Evolutionary conservation across 257 asterid species (phyloP), one percentile per base, ranked within the genome.

Genomic region (Solanum clarkiae): DNA sequence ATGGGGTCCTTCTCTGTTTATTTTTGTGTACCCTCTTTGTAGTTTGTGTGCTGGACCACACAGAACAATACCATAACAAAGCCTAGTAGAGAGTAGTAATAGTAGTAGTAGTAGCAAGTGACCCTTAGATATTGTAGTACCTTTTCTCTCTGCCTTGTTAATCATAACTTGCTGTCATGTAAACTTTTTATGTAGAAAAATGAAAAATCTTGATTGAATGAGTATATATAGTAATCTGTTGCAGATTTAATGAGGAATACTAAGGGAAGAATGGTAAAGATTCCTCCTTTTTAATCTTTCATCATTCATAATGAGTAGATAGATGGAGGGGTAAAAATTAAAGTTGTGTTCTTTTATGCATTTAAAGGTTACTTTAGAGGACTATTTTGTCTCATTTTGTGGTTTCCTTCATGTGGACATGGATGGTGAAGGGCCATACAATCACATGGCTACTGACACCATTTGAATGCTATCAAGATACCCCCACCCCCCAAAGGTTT

Each of bases 31-130:
- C 91, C 90, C 88, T 88, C 93, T 91, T 90, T 90, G 32, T 70
- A 62, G 86, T 82, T 86, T 87, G 85, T 92, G 87, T 89, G 90
- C 84, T 88, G 96, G 95, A 90, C 91, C 94, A 88, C 94, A 87
- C 85, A 84, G 84, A 89, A 65, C 70, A 81, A 17, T 77, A 51
- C 26, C 63, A 77, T 26, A 77, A 53, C 82, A 77, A 53, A 77
- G 65, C 10, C 47, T 51, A 51, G 82, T 51, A 66, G 47, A 65
- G 18, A 36, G 40, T 36, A 59, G n/a, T 20, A 59, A 29, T 47
- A 29, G 32, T 32, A 75, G 26, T 51, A 77, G 26, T 53, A 75
- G 26, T 51, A 77, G 26, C 26, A 77, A 26, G 36, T 32, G 36
- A 32, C 82, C 47, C n/a, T 77, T 49, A 26, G 45, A 77, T 77